These are phyloP conservation scores for Arthrobotrys iridis DNA, from an alignment of 2,329 filamentous ascomycete genomes.

Conservation along the genomic window DNA sequence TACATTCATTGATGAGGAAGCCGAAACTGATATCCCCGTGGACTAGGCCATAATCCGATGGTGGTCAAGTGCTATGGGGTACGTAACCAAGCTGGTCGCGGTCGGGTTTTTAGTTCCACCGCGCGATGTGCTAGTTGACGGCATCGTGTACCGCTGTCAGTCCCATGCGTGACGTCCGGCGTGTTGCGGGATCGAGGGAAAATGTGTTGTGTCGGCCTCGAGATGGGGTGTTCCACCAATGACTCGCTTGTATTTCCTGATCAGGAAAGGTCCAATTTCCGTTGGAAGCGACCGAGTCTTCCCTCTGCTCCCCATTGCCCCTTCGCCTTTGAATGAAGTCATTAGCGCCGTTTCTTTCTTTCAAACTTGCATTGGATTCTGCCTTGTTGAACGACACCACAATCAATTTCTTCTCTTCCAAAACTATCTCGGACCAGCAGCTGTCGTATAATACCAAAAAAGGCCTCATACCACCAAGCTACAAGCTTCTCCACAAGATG, in stretches of 20 bases:
- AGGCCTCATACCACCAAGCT: not conserved
- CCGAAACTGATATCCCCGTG: too few species aligned
- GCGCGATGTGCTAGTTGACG: too few species aligned
- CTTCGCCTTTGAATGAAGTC: conserved; percentile 32
- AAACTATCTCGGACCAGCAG: not conserved
- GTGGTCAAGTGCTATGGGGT: too few species aligned
- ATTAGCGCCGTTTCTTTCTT: conserved; percentile 9
- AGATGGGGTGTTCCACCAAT: conserved; percentile 9
- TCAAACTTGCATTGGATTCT: conserved; percentile 19
- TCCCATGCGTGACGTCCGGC: too few species aligned
- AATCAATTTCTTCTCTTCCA: not conserved
- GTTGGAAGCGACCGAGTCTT: conserved; percentile 17
- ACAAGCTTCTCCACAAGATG: conserved; percentile 15
- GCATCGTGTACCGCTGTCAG: too few species aligned
- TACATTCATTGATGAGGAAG: too few species aligned
- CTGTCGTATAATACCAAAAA: not conserved
- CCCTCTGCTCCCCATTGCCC: too few species aligned
- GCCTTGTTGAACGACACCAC: not conserved
- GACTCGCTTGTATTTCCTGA: conserved; percentile 27
- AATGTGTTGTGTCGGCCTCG: conserved; percentile 12
- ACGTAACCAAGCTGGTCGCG: too few species aligned
- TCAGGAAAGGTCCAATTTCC: conserved; percentile 25
- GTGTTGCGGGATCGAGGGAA: conserved; percentile 2
- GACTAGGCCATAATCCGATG: too few species aligned
- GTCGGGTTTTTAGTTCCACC: too few species aligned